A percentile compares a stretch with the other conserved stretches of the same genome.
phyloP scores from a whole-genome alignment of 805 yeast genomes.

The Lipomyces yamadae region DNA sequence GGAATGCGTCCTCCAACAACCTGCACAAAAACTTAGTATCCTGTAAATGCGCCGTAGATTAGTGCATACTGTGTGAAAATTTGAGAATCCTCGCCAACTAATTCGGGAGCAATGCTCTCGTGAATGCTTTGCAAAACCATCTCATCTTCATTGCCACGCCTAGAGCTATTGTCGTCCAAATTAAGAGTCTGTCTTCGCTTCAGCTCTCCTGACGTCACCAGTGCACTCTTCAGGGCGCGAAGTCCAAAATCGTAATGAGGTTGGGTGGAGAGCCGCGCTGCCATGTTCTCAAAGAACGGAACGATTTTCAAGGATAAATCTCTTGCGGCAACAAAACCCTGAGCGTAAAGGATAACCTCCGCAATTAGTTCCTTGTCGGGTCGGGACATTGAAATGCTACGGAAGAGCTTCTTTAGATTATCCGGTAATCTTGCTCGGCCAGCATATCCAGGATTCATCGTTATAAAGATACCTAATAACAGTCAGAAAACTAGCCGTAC shows the following conservation, averaged over 20 bases:
- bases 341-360: constrained; percentile 70
- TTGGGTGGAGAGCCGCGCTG: constrained; percentile 54
- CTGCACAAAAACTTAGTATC: background rate
- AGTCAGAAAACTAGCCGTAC: background rate
- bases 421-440: constrained; percentile 87
- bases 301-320: constrained; percentile 57
- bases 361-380: constrained; percentile 76
- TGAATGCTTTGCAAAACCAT: constrained; percentile 58
- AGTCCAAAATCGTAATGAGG: constrained; percentile 89
- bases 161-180: constrained; percentile 1
- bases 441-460: constrained; percentile 87
- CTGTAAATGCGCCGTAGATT: background rate
- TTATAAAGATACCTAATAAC: constrained; percentile 71
- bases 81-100: constrained; percentile 58
- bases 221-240: constrained; percentile 72
- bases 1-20: constrained; percentile 37
- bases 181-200: constrained; percentile 42
- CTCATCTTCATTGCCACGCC: constrained; percentile 8
- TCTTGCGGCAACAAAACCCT: constrained; percentile 63
- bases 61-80: constrained; percentile 44
- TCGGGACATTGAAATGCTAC: constrained; percentile 70
- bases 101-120: constrained; percentile 72
- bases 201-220: constrained; percentile 61
- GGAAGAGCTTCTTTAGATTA: constrained; percentile 76
- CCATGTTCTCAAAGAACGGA: constrained; percentile 57